Conservation (phyloP, 1,284 basidiomycete species). For the Ustilago vetiveriae region DNA sequence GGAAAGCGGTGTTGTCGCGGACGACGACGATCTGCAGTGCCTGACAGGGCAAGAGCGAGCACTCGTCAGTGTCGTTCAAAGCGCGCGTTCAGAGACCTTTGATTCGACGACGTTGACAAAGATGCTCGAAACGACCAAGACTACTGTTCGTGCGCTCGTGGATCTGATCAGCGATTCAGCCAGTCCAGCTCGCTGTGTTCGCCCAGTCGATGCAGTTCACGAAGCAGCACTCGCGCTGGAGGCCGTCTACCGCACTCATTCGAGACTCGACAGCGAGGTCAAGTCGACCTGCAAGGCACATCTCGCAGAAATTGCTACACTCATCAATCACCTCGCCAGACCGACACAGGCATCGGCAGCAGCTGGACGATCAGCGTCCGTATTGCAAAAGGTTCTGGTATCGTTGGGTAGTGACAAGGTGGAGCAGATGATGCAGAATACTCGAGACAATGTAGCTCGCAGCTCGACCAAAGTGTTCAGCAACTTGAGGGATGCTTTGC, state of each 20-base stretch:
- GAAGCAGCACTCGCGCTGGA: constrained; percentile 12
- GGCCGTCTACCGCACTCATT: constrained; percentile 14
- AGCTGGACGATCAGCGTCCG: not conserved
- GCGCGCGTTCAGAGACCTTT: not conserved
- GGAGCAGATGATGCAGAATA: constrained; percentile 14
- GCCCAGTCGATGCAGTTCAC: constrained; percentile 35
- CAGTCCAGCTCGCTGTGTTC: not conserved
- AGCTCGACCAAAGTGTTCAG: constrained; percentile 27
- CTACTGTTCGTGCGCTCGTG: constrained; percentile 5
- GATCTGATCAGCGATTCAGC: not conserved
- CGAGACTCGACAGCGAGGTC: constrained; percentile 1
- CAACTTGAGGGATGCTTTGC: constrained; percentile 29
- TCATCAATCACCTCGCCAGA: constrained; percentile 30
- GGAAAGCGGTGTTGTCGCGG: not conserved
- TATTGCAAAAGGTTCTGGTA: constrained; percentile 17
- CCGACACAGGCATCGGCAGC: not conserved
- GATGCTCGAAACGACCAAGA: constrained; percentile 23
- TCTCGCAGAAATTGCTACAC: constrained; percentile 33
- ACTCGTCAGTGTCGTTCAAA: constrained; percentile 7
- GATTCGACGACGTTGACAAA: not conserved
- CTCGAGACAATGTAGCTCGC: constrained; percentile 13
- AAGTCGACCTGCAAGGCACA: constrained; percentile 22
- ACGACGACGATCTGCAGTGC: constrained; percentile 6
- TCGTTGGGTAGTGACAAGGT: constrained; percentile 21
- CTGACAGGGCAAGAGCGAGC: constrained; percentile 13